These are phyloP conservation scores for Globisporangium iwayamae DNA, from an alignment of 352 stramenopile genomes.

Conservation along the genomic window DNA sequence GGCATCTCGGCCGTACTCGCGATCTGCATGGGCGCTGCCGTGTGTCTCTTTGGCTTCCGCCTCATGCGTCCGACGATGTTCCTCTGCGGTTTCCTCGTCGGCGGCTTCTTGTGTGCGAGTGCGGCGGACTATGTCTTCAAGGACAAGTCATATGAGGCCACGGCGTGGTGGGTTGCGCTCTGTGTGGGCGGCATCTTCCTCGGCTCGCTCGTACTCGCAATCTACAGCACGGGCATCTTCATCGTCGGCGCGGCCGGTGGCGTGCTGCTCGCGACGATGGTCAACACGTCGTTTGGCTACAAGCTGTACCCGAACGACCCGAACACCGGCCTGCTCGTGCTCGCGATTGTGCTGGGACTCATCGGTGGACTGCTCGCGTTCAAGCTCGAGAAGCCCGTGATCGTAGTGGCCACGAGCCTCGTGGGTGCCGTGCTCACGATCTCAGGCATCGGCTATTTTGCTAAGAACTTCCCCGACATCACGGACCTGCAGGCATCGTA, in stretches of 20 bases:
- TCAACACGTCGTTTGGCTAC: conserved; percentile 58
- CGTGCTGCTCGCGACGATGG: conserved; percentile 36
- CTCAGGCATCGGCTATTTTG: conserved; percentile 62
- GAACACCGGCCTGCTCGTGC: conserved; percentile 35
- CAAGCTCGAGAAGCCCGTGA: conserved; percentile 44
- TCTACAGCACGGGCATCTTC: conserved; percentile 63
- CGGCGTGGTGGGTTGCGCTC: conserved; percentile 49
- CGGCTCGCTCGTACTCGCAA: conserved; percentile 42
- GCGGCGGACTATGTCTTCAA: conserved; percentile 40
- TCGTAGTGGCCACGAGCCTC: conserved; percentile 58
- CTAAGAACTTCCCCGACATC: conserved; percentile 46
- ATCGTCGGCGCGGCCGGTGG: conserved; percentile 45
- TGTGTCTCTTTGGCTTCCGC: conserved; percentile 44
- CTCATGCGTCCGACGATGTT: conserved; percentile 63
- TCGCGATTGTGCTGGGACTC: conserved; percentile 44
- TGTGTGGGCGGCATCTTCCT: conserved; percentile 41
- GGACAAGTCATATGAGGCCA: conserved; percentile 40
- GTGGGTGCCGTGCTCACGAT: conserved; percentile 40
- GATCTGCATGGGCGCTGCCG: conserved; percentile 32
- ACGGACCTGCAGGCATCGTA: conserved; percentile 36
- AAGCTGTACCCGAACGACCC: conserved; percentile 57
- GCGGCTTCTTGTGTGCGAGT: conserved; percentile 40
- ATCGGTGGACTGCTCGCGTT: conserved; percentile 45
- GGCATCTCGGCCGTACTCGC: conserved; percentile 24
- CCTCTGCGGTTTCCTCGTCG: conserved; percentile 52